Evolutionary conservation across 495 filamentous ascomycete genomes (phyloP).

Genomic region (Jackrogersella multiformis): DNA sequence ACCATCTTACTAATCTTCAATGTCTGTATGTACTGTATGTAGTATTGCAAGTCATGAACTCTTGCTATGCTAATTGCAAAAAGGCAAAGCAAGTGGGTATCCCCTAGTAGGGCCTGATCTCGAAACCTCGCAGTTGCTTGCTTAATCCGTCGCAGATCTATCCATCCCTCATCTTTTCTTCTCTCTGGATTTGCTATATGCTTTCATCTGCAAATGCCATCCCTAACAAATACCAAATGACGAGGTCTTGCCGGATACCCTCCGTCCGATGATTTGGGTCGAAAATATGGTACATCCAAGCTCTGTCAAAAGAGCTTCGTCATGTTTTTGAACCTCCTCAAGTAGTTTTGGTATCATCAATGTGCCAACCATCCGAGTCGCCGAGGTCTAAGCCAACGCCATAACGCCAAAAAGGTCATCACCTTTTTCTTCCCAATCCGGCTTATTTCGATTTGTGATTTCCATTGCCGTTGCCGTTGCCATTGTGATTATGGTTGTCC

Average conservation of each 20-base stretch:
- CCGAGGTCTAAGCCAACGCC: slow-evolving; percentile 36
- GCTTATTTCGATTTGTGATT: slow-evolving; percentile 46
- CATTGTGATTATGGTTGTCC: slow-evolving; percentile 57
- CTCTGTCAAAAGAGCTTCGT: slow-evolving; percentile 21
- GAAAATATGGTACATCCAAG: slow-evolving; percentile 37
- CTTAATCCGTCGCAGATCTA: neutral
- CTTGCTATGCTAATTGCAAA: neutral
- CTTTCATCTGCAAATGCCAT: neutral
- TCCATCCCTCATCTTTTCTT: neutral
- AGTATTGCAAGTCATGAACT: neutral
- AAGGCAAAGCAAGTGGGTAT: neutral
- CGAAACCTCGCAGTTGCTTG: too few species aligned
- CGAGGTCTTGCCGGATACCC: slow-evolving; percentile 8
- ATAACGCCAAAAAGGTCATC: slow-evolving; percentile 38
- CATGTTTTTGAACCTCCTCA: slow-evolving; percentile 7
- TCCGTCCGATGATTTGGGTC: slow-evolving; percentile 7
- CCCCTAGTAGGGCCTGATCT: too few species aligned
- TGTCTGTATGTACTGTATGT: neutral
- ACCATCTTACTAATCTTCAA: neutral
- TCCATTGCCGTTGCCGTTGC: slow-evolving; percentile 46
- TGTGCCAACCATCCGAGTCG: slow-evolving; percentile 23
- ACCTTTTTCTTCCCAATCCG: slow-evolving; percentile 10
- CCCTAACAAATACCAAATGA: slow-evolving; percentile 1
- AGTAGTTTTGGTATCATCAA: slow-evolving; percentile 36
- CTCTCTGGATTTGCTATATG: slow-evolving; percentile 1